Evolutionary conservation across 495 filamentous ascomycete species (phyloP).

Genomic region (Hypomontagnella submonticulosa): DNA sequence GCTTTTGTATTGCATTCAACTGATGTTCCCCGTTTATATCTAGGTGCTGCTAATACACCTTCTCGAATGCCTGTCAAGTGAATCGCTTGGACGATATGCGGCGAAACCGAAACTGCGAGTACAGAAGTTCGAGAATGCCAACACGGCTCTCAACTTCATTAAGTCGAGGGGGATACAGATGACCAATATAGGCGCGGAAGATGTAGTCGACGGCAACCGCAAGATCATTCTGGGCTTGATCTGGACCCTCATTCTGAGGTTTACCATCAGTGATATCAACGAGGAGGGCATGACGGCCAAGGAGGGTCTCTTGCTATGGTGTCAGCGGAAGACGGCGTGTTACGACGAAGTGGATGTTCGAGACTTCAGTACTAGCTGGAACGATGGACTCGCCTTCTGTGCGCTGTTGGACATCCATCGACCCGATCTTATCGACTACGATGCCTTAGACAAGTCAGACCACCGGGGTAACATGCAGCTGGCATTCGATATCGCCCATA

Average conservation of each 20-base stretch:
- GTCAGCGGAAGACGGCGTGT: conserved; percentile 97
- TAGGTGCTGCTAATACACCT: conserved; percentile 95
- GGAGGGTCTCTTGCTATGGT: conserved; percentile 95
- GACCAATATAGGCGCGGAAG: conserved; percentile 98
- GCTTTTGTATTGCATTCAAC: not conserved
- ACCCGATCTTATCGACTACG: conserved; percentile 96
- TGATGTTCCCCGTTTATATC: conserved; percentile 18
- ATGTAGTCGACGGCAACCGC: conserved; percentile 96
- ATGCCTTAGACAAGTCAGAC: conserved; percentile 90
- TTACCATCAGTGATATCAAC: conserved; percentile 99
- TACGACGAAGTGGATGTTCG: conserved; percentile 95
- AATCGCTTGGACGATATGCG: conserved; percentile 96
- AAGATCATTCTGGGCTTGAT: conserved; percentile 98
- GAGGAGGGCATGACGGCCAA: conserved; percentile 98
- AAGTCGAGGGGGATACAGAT: conserved; percentile 90
- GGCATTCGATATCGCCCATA: conserved; percentile 93
- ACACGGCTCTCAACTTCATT: conserved; percentile 92
- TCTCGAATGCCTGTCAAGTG: conserved; percentile 91
- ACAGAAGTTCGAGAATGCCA: conserved; percentile 98
- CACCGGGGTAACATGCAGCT: conserved; percentile 97
- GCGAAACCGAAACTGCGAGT: conserved; percentile 94
- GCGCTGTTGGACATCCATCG: conserved; percentile 96
- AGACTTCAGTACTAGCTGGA: conserved; percentile 96
- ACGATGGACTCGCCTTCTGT: conserved; percentile 95
- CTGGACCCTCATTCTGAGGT: conserved; percentile 96